Evolutionary conservation across 257 asterid species (phyloP).

Genomic region (Solanum bulbocastanum): DNA sequence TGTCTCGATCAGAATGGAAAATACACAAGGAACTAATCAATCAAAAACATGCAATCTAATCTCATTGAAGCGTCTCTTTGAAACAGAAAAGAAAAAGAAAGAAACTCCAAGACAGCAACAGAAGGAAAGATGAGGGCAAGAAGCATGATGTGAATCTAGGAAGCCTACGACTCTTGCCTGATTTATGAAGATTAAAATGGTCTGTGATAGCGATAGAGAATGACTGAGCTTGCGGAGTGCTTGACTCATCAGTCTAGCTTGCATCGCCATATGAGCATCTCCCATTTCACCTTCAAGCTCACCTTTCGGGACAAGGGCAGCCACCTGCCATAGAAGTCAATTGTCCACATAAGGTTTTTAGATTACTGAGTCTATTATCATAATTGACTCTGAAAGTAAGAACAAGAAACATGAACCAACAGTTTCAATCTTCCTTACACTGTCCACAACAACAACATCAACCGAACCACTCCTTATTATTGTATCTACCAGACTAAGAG

Average conservation of each 20-base stretch:
- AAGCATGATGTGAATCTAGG: neutral
- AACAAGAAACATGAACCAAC: neutral
- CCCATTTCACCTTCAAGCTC: constrained; percentile 99
- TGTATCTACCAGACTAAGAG: constrained; percentile 94
- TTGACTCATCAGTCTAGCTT: constrained; percentile 98
- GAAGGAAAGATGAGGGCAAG: neutral
- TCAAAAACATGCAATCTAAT: neutral
- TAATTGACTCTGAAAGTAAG: constrained; percentile 4
- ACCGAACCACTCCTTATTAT: constrained; percentile 97
- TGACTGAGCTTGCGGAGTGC: constrained; percentile 96
- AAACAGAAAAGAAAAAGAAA: neutral
- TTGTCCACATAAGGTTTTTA: neutral
- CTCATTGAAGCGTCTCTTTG: neutral
- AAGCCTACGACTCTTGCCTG: constrained; percentile 39
- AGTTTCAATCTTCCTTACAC: constrained; percentile 43
- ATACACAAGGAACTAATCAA: neutral
- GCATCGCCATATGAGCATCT: constrained; percentile 99
- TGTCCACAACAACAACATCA: constrained; percentile 96
- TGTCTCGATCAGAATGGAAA: neutral
- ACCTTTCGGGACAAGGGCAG: constrained; percentile 93
- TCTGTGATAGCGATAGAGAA: constrained; percentile 85
- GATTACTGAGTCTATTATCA: neutral
- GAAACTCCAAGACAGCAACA: neutral
- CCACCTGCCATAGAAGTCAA: constrained; percentile 49
- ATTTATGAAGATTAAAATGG: constrained; percentile 79